Evolutionary conservation across 495 filamentous ascomycete species (phyloP).

Genomic region (Geoglossum glabrum): DNA sequence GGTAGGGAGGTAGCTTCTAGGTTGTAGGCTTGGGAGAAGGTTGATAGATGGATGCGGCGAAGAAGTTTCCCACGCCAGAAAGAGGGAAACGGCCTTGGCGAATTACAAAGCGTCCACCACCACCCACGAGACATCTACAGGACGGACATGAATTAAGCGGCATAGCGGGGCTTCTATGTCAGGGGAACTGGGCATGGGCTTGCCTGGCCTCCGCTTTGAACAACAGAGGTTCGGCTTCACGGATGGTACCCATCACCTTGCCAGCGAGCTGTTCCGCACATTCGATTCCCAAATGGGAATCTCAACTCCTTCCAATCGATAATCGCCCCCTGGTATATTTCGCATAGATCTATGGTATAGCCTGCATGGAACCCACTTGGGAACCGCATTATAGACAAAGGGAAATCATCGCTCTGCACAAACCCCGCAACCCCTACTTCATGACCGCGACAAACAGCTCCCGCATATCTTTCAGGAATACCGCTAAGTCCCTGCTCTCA

Average conservation of each 20-base stretch:
- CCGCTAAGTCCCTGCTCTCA: slow-evolving; percentile 61
- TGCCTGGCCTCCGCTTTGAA: too few relatives aligned
- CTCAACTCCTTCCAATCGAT: too few relatives aligned
- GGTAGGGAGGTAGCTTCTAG: background rate
- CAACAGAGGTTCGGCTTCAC: too few relatives aligned
- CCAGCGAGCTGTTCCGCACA: too few relatives aligned
- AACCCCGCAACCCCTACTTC: slow-evolving; percentile 20
- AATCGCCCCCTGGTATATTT: too few relatives aligned
- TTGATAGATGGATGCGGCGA: background rate
- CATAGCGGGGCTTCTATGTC: too few relatives aligned
- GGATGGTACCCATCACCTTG: too few relatives aligned
- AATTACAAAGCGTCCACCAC: background rate
- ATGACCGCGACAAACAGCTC: slow-evolving; percentile 49
- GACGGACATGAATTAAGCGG: too few relatives aligned
- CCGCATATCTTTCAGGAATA: slow-evolving; percentile 81
- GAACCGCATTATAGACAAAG: background rate
- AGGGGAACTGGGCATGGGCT: too few relatives aligned
- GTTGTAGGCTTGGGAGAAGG: background rate
- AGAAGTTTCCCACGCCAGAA: background rate
- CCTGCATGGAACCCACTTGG: background rate
- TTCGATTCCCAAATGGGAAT: too few relatives aligned
- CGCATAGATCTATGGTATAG: too few relatives aligned
- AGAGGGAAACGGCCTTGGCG: background rate
- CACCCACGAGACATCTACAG: too few relatives aligned
- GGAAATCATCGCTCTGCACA: background rate